Conservation (phyloP, 306 rosid genomes). For the Fragaria iinumae region DNA sequence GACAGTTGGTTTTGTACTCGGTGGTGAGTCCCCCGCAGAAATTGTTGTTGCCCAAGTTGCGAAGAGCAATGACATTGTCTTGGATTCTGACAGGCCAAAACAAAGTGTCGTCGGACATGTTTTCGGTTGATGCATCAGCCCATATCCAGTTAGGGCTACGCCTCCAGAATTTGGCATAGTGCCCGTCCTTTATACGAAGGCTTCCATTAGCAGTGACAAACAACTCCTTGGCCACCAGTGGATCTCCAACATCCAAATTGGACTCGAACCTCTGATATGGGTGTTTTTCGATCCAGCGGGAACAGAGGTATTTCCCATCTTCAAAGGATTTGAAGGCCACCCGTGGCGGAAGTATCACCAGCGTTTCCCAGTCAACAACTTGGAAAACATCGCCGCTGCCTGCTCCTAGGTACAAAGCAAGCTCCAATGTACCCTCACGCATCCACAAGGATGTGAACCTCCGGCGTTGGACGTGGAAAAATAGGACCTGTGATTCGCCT, state of each 20-base stretch:
- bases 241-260: not conserved
- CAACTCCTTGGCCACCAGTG: not conserved
- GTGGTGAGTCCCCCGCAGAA: constrained; percentile 8
- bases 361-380: constrained; percentile 15
- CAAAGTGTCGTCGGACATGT: not conserved
- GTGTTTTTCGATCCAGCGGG: not conserved
- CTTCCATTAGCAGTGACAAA: not conserved
- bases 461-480: not conserved
- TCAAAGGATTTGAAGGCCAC: constrained; percentile 21
- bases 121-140: not conserved
- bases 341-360: constrained; percentile 16
- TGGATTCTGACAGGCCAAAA: constrained; percentile 11
- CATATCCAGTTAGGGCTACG: not conserved
- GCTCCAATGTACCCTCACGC: not conserved
- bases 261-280: not conserved
- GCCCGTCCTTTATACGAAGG: not conserved
- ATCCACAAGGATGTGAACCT: not conserved
- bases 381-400: not conserved
- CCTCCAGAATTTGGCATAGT: not conserved
- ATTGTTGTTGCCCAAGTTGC: not conserved
- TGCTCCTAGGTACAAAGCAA: not conserved
- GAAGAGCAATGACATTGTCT: constrained; percentile 8
- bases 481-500: not conserved
- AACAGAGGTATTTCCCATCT: not conserved
- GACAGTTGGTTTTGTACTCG: not conserved